A percentile compares a stretch with the other conserved stretches of the same genome.
Conservation (phyloP, 306 rosid genomes). For the Cicer judaicum region DNA sequence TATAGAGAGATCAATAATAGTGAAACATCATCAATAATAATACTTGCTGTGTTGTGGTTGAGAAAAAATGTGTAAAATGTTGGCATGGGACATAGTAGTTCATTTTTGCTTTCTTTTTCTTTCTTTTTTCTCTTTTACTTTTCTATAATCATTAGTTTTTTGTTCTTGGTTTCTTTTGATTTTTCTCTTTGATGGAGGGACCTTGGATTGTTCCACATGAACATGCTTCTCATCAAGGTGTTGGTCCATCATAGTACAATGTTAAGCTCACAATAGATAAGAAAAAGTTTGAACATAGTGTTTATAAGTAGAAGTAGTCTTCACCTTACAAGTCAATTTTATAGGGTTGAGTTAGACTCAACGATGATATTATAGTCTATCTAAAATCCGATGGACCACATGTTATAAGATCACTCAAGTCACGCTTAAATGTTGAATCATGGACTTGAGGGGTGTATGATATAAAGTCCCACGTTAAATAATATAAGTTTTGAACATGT, state of each 20-base stretch:
- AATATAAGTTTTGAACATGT: too few relatives aligned
- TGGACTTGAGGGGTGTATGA: not conserved
- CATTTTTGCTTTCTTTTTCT: conserved; percentile 46
- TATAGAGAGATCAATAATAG: conserved; percentile 45
- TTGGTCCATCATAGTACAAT: conserved; percentile 52
- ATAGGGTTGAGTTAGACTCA: not conserved
- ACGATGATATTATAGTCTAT: not conserved
- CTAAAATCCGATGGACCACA: not conserved
- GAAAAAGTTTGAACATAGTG: too few relatives aligned
- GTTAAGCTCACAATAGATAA: not conserved
- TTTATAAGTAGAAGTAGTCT: not conserved
- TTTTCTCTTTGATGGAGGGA: conserved; percentile 48
- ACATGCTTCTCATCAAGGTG: conserved; percentile 81
- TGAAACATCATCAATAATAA: conserved; percentile 26
- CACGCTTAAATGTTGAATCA: not conserved
- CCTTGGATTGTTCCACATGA: conserved; percentile 55
- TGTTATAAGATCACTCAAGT: not conserved
- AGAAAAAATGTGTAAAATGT: conserved; percentile 46
- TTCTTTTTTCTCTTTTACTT: conserved; percentile 40
- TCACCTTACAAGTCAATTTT: not conserved
- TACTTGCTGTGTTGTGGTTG: conserved; percentile 32
- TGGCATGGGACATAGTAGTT: conserved; percentile 51
- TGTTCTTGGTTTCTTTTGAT: conserved; percentile 49
- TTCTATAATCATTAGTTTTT: conserved; percentile 47
- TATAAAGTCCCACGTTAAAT: too few relatives aligned